phyloP scores from a whole-genome alignment of 2,329 filamentous ascomycete species.

The Botrytis pseudocinerea region DNA sequence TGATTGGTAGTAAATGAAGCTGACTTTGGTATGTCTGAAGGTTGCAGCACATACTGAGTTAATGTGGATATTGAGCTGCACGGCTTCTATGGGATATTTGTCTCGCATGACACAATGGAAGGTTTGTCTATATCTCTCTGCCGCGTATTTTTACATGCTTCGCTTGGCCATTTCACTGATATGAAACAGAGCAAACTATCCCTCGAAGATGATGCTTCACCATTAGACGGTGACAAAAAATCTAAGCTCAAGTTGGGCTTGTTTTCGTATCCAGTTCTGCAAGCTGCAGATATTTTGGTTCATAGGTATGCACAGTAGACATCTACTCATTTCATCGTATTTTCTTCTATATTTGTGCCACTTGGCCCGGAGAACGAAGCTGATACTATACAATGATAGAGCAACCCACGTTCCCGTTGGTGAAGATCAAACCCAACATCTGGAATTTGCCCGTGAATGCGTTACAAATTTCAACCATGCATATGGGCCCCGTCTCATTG shows the following conservation, averaged over 20 bases:
- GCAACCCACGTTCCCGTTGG: conserved; percentile 95
- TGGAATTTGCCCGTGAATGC: conserved; percentile 87
- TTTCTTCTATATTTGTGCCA: conserved; percentile 10
- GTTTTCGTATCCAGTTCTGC: conserved; percentile 93
- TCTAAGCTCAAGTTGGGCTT: conserved; percentile 78
- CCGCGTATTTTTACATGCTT: not conserved
- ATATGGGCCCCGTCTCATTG: conserved; percentile 62
- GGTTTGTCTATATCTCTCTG: conserved; percentile 48
- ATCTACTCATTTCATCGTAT: not conserved
- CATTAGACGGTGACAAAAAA: conserved; percentile 60
- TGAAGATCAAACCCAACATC: conserved; percentile 91
- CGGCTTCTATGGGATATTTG: conserved; percentile 89
- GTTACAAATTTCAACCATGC: conserved; percentile 83
- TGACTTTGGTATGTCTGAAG: conserved; percentile 44
- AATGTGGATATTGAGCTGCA: conserved; percentile 96
- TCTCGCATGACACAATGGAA: conserved; percentile 99
- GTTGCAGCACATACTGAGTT: conserved; percentile 81
- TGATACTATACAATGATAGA: conserved; percentile 44
- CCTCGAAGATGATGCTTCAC: conserved; percentile 57
- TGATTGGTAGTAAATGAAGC: not conserved
- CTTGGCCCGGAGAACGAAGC: not conserved
- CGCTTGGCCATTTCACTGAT: conserved; percentile 5
- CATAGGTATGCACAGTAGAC: conserved; percentile 57
- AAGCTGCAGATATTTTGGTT: conserved; percentile 90
- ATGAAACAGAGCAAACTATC: conserved; percentile 67